Percentiles rank a stretch among this genome's conserved stretches.
phyloP scores from a whole-genome alignment of 2,329 filamentous ascomycete genomes.

The Cladorrhinum sp. region DNA sequence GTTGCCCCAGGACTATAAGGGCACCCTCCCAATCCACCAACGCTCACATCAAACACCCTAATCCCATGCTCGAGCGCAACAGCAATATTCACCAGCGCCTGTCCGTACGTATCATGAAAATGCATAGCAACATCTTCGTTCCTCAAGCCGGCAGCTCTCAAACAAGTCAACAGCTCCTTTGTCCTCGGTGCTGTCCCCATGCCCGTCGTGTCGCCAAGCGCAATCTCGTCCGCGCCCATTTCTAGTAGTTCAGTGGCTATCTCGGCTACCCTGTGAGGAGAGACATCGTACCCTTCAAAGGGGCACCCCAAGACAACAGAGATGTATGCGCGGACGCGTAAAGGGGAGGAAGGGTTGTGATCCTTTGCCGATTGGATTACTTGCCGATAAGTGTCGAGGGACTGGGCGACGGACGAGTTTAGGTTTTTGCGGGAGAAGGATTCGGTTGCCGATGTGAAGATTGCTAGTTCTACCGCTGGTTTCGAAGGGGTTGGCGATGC shows the following conservation, averaged over 20 bases:
- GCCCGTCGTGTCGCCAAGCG: constrained; percentile 84
- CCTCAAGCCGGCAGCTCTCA: constrained; percentile 65
- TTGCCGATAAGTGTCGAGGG: constrained; percentile 65
- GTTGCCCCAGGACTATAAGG: constrained; percentile 83
- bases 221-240: constrained; percentile 88
- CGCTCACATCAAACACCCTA: constrained; percentile 73
- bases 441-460: constrained; percentile 81
- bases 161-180: constrained; percentile 59
- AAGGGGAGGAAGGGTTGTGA: constrained; percentile 39
- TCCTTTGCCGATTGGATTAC: constrained; percentile 68
- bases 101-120: constrained; percentile 86
- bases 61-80: constrained; percentile 76
- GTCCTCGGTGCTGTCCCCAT: constrained; percentile 80
- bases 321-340: constrained; percentile 75
- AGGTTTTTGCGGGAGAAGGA: constrained; percentile 77
- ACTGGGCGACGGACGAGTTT: constrained; percentile 74
- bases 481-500: constrained; percentile 38
- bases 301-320: constrained; percentile 80
- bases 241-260: constrained; percentile 70
- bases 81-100: constrained; percentile 78
- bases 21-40: constrained; percentile 79
- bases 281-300: constrained; percentile 64
- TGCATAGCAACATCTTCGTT: constrained; percentile 74
- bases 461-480: constrained; percentile 66
- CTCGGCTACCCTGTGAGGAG: constrained; percentile 61